Percentiles rank a stretch among this genome's conserved stretches.
These are phyloP conservation scores for Lichtheimia hyalospora DNA, from an alignment of 371 early-diverging fungal genomes.

Conservation along the genomic window DNA sequence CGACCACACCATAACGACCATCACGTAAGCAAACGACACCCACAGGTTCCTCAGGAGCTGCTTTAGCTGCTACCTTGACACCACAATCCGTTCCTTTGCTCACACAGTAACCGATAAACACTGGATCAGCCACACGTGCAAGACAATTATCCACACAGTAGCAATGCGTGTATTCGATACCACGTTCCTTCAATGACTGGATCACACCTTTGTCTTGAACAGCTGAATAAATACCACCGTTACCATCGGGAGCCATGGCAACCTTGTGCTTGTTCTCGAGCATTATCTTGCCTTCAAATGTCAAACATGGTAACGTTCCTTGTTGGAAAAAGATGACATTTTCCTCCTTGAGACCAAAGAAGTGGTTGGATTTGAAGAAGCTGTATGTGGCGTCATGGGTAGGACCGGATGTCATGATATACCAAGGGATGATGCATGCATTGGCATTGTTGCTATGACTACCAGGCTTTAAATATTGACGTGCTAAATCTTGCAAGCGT, in stretches of 20 bases:
- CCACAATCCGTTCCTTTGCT: conserved; percentile 89
- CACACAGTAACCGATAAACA: conserved; percentile 89
- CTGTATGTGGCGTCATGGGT: conserved; percentile 77
- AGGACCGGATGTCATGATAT: conserved; percentile 95
- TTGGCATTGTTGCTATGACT: conserved; percentile 15
- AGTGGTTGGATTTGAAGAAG: conserved; percentile 75
- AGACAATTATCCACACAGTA: conserved; percentile 97
- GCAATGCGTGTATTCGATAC: conserved; percentile 84
- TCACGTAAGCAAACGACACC: conserved; percentile 92
- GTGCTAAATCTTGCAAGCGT: conserved; percentile 78
- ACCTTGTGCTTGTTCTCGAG: conserved; percentile 79
- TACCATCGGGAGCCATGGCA: conserved; percentile 79
- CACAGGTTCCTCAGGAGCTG: conserved; percentile 84
- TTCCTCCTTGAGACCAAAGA: conserved; percentile 77
- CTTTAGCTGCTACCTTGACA: conserved; percentile 91
- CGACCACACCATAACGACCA: conserved; percentile 85
- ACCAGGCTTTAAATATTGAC: conserved; percentile 37
- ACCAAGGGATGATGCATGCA: conserved; percentile 84
- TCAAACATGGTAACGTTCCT: conserved; percentile 82
- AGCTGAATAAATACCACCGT: conserved; percentile 82
- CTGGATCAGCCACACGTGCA: conserved; percentile 93
- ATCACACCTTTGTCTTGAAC: conserved; percentile 78
- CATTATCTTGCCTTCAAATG: conserved; percentile 82
- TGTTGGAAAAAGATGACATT: conserved; percentile 91
- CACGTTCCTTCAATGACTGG: conserved; percentile 71